phyloP scores from a whole-genome alignment of 192 early-diverging fungal genomes.

The Backusella macrospora region DNA sequence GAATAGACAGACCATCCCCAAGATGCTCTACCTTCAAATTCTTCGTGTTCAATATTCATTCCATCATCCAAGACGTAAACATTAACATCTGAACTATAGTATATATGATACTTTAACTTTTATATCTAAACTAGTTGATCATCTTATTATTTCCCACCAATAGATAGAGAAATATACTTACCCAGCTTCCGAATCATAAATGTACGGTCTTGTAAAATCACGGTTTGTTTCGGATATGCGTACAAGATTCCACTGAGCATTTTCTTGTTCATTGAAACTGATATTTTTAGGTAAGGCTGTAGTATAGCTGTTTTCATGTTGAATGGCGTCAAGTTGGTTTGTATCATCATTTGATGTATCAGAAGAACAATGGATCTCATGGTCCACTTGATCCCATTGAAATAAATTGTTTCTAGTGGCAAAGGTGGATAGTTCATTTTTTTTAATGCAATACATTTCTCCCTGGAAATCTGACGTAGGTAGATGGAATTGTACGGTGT shows the following conservation, averaged over 20 bases:
- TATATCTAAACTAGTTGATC: too few species aligned
- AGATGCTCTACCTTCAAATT: conserved; percentile 75
- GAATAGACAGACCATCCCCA: conserved; percentile 45
- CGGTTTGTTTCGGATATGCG: conserved; percentile 75
- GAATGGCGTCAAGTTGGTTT: neutral
- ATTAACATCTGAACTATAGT: conserved; percentile 44
- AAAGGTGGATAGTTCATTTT: neutral
- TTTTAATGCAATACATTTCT: conserved; percentile 15
- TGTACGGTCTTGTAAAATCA: conserved; percentile 14
- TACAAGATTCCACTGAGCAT: conserved; percentile 82
- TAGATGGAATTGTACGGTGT: conserved; percentile 15
- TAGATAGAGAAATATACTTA: neutral
- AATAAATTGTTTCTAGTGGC: neutral
- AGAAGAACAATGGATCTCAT: conserved; percentile 14
- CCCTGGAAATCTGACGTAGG: neutral
- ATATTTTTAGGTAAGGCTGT: neutral
- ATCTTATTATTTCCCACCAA: too few species aligned
- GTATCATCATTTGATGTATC: neutral
- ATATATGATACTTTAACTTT: neutral
- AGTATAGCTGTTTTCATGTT: neutral
- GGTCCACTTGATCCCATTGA: neutral
- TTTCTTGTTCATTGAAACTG: conserved; percentile 44
- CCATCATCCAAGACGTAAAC: conserved; percentile 68
- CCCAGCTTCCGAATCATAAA: conserved; percentile 26
- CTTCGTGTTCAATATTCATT: conserved; percentile 57